A percentile compares a stretch with the other conserved stretches of the same genome.
phyloP scores from a whole-genome alignment of 352 stramenopile species.

The Blastocystis sp. region DNA sequence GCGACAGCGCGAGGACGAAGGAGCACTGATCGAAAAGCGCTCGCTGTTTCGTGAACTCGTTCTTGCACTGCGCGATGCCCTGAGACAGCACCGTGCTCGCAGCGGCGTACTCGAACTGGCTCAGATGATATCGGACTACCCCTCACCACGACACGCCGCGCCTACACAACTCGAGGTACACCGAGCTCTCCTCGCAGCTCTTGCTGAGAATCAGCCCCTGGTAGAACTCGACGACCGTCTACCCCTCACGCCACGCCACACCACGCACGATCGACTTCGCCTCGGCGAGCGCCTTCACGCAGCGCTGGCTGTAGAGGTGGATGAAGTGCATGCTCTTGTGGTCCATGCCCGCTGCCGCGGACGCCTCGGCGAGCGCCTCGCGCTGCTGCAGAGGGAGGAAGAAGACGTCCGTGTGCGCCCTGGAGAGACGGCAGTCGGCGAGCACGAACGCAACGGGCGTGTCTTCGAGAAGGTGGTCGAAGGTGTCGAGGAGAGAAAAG shows the following conservation, averaged over 20 bases:
- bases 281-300: not conserved
- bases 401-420: not conserved
- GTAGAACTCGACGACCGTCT: not conserved
- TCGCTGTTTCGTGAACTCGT: not conserved
- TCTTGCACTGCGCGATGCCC: not conserved
- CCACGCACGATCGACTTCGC: conserved; percentile 1
- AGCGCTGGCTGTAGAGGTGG: conserved; percentile 11
- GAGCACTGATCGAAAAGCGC: not conserved
- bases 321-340: not conserved
- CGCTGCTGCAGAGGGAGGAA: not conserved
- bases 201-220: not conserved
- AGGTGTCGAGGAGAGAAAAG: not conserved
- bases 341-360: not conserved
- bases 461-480: not conserved
- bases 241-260: not conserved
- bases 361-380: not conserved
- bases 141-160: not conserved
- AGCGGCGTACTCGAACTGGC: not conserved
- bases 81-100: not conserved
- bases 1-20: not conserved
- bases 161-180: not conserved
- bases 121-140: not conserved
- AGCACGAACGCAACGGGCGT: not conserved
- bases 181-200: not conserved
- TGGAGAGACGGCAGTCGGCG: not conserved